phyloP scores from a whole-genome alignment of 805 yeast genomes.

The Barnettozyma californica region DNA sequence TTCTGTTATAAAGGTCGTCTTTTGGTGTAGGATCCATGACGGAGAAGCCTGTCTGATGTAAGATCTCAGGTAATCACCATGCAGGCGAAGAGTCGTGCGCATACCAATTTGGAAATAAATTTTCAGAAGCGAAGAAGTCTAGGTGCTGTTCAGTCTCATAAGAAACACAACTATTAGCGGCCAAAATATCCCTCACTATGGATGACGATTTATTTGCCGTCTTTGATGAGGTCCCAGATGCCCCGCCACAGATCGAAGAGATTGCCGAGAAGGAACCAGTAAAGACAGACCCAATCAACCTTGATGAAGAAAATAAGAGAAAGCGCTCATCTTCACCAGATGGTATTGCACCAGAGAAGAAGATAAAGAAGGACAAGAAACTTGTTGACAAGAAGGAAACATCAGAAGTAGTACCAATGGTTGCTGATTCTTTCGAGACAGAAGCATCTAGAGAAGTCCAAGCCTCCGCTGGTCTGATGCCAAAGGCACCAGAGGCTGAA shows the following conservation, averaged over 20 bases:
- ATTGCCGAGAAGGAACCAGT: neutral
- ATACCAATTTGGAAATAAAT: neutral
- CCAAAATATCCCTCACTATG: slow-evolving; percentile 6
- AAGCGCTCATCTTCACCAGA: slow-evolving; percentile 23
- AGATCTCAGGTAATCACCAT: neutral
- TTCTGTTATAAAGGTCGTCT: too few species aligned
- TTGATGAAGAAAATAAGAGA: slow-evolving; percentile 17
- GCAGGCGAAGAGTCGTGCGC: slow-evolving; percentile 11
- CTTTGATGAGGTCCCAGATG: slow-evolving; percentile 49
- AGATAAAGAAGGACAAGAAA: slow-evolving; percentile 25
- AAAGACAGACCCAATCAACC: neutral
- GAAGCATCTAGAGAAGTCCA: slow-evolving; percentile 86
- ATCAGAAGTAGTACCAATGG: slow-evolving; percentile 59
- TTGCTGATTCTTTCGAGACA: slow-evolving; percentile 80
- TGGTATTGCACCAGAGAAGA: slow-evolving; percentile 9
- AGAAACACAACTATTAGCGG: neutral
- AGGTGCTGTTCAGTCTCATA: too few species aligned
- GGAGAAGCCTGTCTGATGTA: too few species aligned
- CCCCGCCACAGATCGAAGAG: slow-evolving; percentile 19
- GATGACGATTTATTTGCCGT: slow-evolving; percentile 58
- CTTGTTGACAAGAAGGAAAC: slow-evolving; percentile 35
- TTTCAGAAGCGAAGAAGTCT: neutral
- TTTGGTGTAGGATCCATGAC: too few species aligned
- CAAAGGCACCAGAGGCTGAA: slow-evolving; percentile 30
- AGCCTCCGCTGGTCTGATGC: slow-evolving; percentile 69